Evolutionary conservation across 2,329 filamentous ascomycete species (phyloP).

Genomic region (Massarina eburnea): DNA sequence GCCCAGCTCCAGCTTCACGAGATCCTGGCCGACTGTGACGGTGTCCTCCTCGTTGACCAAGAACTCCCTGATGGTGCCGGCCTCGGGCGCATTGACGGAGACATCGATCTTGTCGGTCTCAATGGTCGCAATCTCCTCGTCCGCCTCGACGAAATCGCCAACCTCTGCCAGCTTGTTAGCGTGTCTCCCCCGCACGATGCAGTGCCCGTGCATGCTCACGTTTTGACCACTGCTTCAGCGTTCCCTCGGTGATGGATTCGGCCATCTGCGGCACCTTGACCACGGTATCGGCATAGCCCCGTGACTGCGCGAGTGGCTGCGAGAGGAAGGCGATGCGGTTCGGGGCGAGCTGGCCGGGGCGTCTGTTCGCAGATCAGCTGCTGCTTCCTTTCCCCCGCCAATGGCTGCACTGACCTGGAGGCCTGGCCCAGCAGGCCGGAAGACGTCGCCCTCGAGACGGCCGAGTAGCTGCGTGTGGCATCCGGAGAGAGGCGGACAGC

Average conservation of each 20-base stretch:
- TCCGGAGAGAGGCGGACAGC: conserved; percentile 21
- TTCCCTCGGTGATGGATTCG: conserved; percentile 97
- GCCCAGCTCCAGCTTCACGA: conserved; percentile 78
- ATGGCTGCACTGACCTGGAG: conserved; percentile 29
- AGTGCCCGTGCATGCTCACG: conserved; percentile 45
- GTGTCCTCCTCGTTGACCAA: conserved; percentile 93
- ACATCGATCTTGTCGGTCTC: conserved; percentile 99
- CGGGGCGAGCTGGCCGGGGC: conserved; percentile 29
- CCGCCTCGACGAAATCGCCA: conserved; percentile 90
- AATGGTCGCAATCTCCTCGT: conserved; percentile 98
- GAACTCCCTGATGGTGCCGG: conserved; percentile 89
- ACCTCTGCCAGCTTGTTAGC: conserved; percentile 57
- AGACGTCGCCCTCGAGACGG: conserved; percentile 34
- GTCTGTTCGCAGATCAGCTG: conserved; percentile 26
- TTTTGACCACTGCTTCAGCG: conserved; percentile 93
- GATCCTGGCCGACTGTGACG: conserved; percentile 88
- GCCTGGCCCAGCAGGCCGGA: conserved; percentile 34
- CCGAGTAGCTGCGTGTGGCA: conserved; percentile 37
- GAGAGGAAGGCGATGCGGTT: conserved; percentile 29
- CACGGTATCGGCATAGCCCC: conserved; percentile 66
- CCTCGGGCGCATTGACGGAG: conserved; percentile 88
- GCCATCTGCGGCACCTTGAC: conserved; percentile 98
- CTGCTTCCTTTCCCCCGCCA: conserved; percentile 1
- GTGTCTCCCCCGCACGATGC: neutral
- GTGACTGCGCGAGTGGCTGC: conserved; percentile 38